phyloP scores from a whole-genome alignment of 257 asterid genomes.

The Penstemon eatonii region DNA sequence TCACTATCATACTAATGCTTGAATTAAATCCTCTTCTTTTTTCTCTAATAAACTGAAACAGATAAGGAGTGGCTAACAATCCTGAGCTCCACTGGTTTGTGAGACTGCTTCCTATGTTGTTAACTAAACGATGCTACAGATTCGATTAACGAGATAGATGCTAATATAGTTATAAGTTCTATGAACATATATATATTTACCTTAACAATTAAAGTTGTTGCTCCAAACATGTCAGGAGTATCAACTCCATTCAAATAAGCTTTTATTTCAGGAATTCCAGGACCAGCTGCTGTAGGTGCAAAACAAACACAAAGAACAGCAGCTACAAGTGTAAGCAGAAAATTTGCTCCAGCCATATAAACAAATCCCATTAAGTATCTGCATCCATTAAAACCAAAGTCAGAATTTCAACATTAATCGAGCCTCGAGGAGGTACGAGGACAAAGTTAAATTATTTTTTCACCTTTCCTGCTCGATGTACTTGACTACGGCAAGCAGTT shows the following conservation, averaged over 20 bases:
- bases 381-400: constrained; percentile 35
- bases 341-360: constrained; percentile 54
- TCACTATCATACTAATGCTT: neutral
- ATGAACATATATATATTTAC: constrained; percentile 30
- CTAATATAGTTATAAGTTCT: constrained; percentile 8
- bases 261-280: constrained; percentile 90
- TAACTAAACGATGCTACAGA: constrained; percentile 2
- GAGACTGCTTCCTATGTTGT: constrained; percentile 19
- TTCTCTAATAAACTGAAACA: neutral
- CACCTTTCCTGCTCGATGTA: constrained; percentile 72
- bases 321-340: constrained; percentile 62
- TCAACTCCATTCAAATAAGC: constrained; percentile 95
- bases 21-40: neutral
- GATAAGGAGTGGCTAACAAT: neutral
- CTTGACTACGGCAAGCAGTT: constrained; percentile 51
- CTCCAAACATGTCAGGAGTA: constrained; percentile 89
- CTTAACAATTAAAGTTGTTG: constrained; percentile 78
- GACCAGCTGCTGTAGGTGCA: constrained; percentile 97
- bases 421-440: constrained; percentile 8
- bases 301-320: constrained; percentile 69
- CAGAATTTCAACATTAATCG: constrained; percentile 17
- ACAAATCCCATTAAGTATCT: constrained; percentile 68
- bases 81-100: neutral
- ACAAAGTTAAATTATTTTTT: neutral
- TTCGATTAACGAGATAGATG: neutral